Base-by-base conservation (phyloP, 2,329 filamentous ascomycete genomes). In the Elsinoe fawcettii region DNA sequence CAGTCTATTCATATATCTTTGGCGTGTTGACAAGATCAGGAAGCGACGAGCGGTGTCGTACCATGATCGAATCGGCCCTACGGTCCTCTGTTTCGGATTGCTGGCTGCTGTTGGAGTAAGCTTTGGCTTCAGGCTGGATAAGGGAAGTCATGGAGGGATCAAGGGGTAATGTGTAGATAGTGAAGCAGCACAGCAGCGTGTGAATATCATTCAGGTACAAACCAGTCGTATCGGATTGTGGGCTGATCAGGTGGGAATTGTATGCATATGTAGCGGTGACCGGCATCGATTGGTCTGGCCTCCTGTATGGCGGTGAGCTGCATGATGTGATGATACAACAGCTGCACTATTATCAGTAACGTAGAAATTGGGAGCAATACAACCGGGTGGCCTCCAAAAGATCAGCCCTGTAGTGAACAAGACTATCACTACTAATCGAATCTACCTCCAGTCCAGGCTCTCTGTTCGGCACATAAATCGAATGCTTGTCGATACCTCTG, bases 1-100 rank as follows among this genome's bases (percentile, higher is more conserved):
- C 72, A 87, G 85, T 20, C 84, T 95, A 39, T 81, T 79, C 49
- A 82, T 95, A 55, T 99, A 96, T 69, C 75, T 96, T 20, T 95
- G 93, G 82, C 83, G 93, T 57, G 91, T 93, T 63, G 78, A 82
- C 61, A 89, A 89, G 60, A 97, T 97, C 67, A 82, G 89, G 63
- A 85, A 86, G 64, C 80, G 92, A 55, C 84, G 85, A 61, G 89
- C 87, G n/a, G 90, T 92, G 39, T 86, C 84, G 65, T 99, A 93
- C 72, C 93, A 97, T 70, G 93, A 99, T 70, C 85, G 83, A 64
- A 87, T 85, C 79, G 93, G 93, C 0, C 92, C 93, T 0, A 90
- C 80, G 3, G 74, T 84, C 20, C 78, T 99, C 30, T 95, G 90
- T 64, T 66, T 79, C 7, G 81, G 87, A 2, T 71, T 97, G 55